These are phyloP conservation scores for Anthoceros angustus DNA, from an alignment of 225 moss, liverwort and hornwort genomes.

Conservation along the genomic window DNA sequence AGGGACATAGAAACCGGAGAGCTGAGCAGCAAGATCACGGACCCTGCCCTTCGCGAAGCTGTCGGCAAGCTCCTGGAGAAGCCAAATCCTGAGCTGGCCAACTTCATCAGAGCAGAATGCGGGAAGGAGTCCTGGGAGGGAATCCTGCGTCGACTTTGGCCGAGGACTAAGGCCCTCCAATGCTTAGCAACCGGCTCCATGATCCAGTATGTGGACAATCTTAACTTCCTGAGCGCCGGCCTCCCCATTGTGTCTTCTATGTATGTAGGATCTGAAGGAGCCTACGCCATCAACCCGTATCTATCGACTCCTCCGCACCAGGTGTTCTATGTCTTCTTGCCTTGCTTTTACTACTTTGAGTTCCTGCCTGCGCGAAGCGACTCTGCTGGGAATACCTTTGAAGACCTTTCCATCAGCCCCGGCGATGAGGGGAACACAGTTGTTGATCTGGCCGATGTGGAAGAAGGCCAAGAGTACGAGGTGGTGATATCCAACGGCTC, in stretches of 20 bases:
- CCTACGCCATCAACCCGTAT: constrained; percentile 4
- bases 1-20: constrained; percentile 13
- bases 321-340: constrained; percentile 3
- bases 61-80: neutral
- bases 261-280: constrained; percentile 2
- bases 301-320: neutral
- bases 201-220: constrained; percentile 4
- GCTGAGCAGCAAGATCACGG: constrained; percentile 4
- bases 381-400: too few species aligned
- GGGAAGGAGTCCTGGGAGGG: constrained; percentile 7
- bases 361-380: constrained; percentile 9
- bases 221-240: constrained; percentile 1
- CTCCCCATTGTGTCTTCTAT: neutral
- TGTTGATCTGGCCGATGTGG: constrained; percentile 8
- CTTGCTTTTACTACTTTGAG: constrained; percentile 8
- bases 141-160: constrained; percentile 8
- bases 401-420: too few species aligned
- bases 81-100: constrained; percentile 8
- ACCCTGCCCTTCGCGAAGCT: neutral
- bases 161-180: neutral
- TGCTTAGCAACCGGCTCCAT: neutral
- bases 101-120: constrained; percentile 5
- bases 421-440: constrained; percentile 33
- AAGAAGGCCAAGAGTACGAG: constrained; percentile 10
- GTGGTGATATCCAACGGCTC: constrained; percentile 2